Base-by-base conservation (phyloP, 208 protist species). In the Trypanosoma congolense region DNA sequence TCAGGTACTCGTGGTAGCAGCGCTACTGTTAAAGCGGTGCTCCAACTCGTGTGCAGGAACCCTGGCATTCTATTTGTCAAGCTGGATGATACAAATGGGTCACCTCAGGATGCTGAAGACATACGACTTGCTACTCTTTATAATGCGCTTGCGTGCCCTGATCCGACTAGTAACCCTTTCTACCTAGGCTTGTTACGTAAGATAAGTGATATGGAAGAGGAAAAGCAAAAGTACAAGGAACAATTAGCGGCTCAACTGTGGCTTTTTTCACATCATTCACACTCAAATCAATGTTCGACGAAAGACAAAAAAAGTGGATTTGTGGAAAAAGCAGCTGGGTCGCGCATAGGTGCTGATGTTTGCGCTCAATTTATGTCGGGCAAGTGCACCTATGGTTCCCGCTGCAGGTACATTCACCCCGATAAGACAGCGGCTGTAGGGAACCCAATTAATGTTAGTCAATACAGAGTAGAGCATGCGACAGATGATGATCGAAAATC, bases 151-250 rank as follows among this genome's bases (percentile, higher is more conserved):
- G 73, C 65, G 9, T 87, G 80, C 41, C 61, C 84, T 31, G 84
- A 92, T 59, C 80, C 80, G 16, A 79, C 72, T 33, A 82, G 70
- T 35, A 92, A 92, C 48, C 84, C 84, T 0, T 92, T 88, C 75
- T 75, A 92, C 24, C 59, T 88, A 8, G 80, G 80, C 5, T 58
- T 92, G 16, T 56, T 92, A 31, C 69, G 77, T 6, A 78, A 78
- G 48, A 84, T 91, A 30, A 75, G 83, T 46, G 65, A 78, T 2
- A 83, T 87, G 44, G 79, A 87, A 31, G 83, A 91, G 60, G 62
- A 85, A 25, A 69, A 77, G 43, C 62, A 82, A 30, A 82, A 77
- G 44, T 83, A 78, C 57, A 65, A 73, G 4, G 68, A 88, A 30
- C 69, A 83, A 36, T 47, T 91, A 29, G 60, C 75, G 14, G 69